Conservation (phyloP, 2,329 filamentous ascomycete genomes). For the Myriosclerotinia curreyana region DNA sequence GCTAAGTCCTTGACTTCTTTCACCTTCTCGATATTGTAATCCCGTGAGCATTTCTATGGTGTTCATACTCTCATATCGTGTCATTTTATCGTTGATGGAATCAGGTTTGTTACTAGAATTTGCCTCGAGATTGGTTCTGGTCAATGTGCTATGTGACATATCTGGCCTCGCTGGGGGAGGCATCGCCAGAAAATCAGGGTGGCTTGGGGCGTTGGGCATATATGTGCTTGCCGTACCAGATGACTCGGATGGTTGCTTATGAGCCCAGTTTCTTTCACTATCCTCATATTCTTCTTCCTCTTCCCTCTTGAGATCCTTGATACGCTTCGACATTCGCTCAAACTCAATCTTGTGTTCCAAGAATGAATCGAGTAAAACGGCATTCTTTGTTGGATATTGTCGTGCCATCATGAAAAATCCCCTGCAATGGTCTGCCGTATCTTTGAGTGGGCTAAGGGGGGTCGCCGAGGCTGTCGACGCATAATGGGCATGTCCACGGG, state of each 20-base stretch:
- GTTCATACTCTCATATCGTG: constrained; percentile 75
- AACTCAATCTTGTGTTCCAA: constrained; percentile 97
- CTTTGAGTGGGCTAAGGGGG: constrained; percentile 45
- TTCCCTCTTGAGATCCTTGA: constrained; percentile 79
- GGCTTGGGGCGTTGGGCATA: constrained; percentile 37
- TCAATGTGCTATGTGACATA: constrained; percentile 65
- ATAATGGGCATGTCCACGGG: constrained; percentile 89
- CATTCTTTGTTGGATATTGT: constrained; percentile 85
- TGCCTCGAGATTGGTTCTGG: constrained; percentile 74
- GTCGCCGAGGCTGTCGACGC: constrained; percentile 60
- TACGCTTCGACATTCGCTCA: constrained; percentile 77
- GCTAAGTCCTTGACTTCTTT: constrained; percentile 82
- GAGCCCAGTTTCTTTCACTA: constrained; percentile 51
- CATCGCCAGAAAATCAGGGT: constrained; percentile 52
- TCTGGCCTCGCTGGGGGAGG: constrained; percentile 63
- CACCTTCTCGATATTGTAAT: constrained; percentile 80
- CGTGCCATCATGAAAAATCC: constrained; percentile 93
- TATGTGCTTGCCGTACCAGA: constrained; percentile 40
- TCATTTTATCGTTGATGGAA: constrained; percentile 81
- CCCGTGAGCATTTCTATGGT: constrained; percentile 93
- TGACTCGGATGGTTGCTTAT: constrained; percentile 50
- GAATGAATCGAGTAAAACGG: constrained; percentile 82
- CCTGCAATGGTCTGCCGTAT: constrained; percentile 69
- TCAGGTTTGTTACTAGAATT: constrained; percentile 64
- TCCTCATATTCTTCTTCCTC: constrained; percentile 77